phyloP scores from a whole-genome alignment of 2,329 filamentous ascomycete species.

The Diaporthe eres region DNA sequence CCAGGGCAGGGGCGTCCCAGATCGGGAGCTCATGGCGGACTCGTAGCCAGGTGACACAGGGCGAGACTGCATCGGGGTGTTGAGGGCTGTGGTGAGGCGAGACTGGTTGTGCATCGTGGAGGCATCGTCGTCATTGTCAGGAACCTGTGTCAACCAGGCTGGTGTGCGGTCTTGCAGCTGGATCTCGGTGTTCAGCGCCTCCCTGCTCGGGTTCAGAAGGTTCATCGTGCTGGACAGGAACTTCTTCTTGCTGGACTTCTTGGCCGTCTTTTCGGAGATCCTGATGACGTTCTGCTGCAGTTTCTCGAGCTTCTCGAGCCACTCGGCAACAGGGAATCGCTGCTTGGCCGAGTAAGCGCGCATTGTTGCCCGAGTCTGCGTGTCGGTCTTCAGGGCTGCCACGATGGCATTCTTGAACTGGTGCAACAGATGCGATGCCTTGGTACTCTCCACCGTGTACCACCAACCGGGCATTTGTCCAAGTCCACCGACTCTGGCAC shows the following conservation, averaged over 20 bases:
- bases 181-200: conserved; percentile 34
- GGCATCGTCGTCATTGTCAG: conserved; percentile 35
- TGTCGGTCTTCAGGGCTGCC: conserved; percentile 69
- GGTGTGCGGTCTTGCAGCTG: conserved; percentile 39
- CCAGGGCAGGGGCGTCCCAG: conserved; percentile 37
- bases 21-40: conserved; percentile 37
- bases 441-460: conserved; percentile 76
- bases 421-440: conserved; percentile 68
- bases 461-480: conserved; percentile 80
- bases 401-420: conserved; percentile 76
- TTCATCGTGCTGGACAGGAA: conserved; percentile 44
- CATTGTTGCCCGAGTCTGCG: conserved; percentile 71
- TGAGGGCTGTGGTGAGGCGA: conserved; percentile 41
- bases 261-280: conserved; percentile 50
- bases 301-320: conserved; percentile 74
- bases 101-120: conserved; percentile 24
- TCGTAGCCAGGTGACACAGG: conserved; percentile 42
- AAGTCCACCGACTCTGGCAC: conserved; percentile 74
- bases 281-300: conserved; percentile 70
- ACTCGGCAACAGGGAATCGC: conserved; percentile 76
- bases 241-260: conserved; percentile 44
- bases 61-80: conserved; percentile 43
- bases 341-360: conserved; percentile 74
- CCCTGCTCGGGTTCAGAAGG: conserved; percentile 39
- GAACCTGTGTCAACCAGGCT: conserved; percentile 35